A percentile compares a stretch with the other conserved stretches of the same genome.
Evolutionary conservation across 2,329 filamentous ascomycete genomes (phyloP).

Genomic region (Cladosporium halotolerans): DNA sequence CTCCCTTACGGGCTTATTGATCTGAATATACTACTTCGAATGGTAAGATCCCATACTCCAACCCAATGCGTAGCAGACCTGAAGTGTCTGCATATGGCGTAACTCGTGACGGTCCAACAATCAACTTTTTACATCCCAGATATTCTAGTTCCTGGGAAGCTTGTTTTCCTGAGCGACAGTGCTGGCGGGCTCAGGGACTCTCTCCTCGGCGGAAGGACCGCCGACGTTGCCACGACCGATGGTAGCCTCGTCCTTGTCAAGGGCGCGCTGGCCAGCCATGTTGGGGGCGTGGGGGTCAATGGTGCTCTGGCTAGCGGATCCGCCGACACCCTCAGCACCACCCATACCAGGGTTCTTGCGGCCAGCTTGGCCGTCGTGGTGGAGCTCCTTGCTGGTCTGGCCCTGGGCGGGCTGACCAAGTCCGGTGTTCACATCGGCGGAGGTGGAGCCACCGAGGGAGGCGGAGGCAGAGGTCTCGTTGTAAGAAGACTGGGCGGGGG

Average conservation of each 20-base stretch:
- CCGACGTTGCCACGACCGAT: constrained; percentile 31
- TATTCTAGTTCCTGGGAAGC: constrained; percentile 1
- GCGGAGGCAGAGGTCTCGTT: constrained; percentile 38
- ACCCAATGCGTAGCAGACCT: background rate
- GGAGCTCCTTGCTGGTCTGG: constrained; percentile 43
- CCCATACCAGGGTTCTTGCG: constrained; percentile 35
- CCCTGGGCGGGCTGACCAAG: constrained; percentile 47
- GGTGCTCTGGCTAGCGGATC: constrained; percentile 15
- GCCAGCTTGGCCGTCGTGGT: constrained; percentile 30
- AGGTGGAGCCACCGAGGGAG: constrained; percentile 48
- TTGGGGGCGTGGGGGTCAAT: constrained; percentile 21
- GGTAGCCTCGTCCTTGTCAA: constrained; percentile 22
- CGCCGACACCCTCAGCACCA: constrained; percentile 42
- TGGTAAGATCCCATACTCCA: constrained; percentile 4
- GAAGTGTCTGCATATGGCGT: constrained; percentile 4
- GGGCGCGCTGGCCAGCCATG: constrained; percentile 31
- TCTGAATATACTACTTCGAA: constrained; percentile 9
- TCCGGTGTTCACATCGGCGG: constrained; percentile 47
- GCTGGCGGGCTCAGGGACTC: constrained; percentile 27
- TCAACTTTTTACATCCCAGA: background rate
- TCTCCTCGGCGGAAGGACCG: constrained; percentile 30
- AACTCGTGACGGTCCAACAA: constrained; percentile 1
- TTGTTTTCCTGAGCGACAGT: constrained; percentile 23
- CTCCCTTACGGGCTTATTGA: constrained; percentile 4
- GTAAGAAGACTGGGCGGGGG: constrained; percentile 38